Evolutionary conservation across 805 yeast genomes (phyloP).

Genomic region (Ascoidea tarda): DNA sequence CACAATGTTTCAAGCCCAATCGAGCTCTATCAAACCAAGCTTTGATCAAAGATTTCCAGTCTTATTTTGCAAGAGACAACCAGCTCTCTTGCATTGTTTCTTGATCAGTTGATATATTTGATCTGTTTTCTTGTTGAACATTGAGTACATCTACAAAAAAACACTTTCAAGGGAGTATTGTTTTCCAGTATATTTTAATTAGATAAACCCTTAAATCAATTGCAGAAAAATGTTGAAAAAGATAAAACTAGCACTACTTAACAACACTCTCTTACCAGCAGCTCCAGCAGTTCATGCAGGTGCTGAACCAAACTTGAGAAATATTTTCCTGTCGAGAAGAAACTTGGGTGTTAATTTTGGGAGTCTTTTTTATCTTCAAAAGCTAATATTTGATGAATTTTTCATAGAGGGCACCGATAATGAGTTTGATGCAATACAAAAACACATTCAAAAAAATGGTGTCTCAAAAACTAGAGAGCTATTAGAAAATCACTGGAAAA

Average conservation of each 20-base stretch:
- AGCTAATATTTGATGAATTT: constrained; percentile 55
- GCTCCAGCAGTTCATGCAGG: constrained; percentile 22
- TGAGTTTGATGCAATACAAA: constrained; percentile 62
- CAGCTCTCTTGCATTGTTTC: no score
- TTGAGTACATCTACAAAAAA: no score
- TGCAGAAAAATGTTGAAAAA: neutral
- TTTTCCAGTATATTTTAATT: no score
- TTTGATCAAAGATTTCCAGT: no score
- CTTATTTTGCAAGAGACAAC: no score
- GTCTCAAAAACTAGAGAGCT: constrained; percentile 34
- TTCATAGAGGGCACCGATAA: constrained; percentile 44
- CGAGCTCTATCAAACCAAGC: no score
- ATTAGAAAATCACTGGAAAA: constrained; percentile 53
- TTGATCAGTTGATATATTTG: no score
- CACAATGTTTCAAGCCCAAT: no score
- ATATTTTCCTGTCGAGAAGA: constrained; percentile 43
- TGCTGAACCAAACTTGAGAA: constrained; percentile 21
- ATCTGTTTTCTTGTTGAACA: no score
- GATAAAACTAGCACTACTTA: neutral
- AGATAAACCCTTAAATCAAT: no score
- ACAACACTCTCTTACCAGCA: neutral
- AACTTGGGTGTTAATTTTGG: constrained; percentile 86
- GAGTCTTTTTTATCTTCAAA: constrained; percentile 63
- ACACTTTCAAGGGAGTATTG: no score
- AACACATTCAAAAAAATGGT: constrained; percentile 33